These are phyloP conservation scores for Geosiphon pyriformis DNA, from an alignment of 192 early-diverging fungal genomes.

Conservation along the genomic window DNA sequence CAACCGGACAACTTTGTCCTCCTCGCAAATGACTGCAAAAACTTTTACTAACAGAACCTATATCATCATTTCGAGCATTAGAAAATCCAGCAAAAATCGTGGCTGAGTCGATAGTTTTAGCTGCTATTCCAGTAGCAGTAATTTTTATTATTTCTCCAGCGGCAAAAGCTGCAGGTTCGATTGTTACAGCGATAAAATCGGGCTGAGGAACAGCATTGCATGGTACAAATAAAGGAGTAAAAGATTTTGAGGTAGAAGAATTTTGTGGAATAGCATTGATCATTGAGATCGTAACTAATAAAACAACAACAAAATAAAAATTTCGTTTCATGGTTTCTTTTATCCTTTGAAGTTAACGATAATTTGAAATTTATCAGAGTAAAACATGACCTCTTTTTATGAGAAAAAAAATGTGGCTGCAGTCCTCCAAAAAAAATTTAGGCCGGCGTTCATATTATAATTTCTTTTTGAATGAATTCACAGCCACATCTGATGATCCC, in stretches of 20 bases:
- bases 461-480: no score
- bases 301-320: background rate
- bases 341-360: slow-evolving; percentile 2
- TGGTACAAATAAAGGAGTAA: background rate
- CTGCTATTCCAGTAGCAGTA: no score
- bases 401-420: background rate
- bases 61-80: no score
- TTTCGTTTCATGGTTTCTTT: background rate
- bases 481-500: no score
- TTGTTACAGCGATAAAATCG: background rate
- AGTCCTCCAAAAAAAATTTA: background rate
- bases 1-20: background rate
- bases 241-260: no score
- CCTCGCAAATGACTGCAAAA: no score
- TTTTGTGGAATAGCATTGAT: no score
- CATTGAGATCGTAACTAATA: slow-evolving; percentile 10
- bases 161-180: background rate
- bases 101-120: no score
- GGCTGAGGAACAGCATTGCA: background rate
- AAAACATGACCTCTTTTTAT: background rate
- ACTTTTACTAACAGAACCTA: no score
- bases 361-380: slow-evolving; percentile 2
- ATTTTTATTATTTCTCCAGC: no score
- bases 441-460: background rate
- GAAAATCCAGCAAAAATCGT: no score